Percentiles rank a stretch among this genome's conserved stretches.
Conservation (phyloP, 352 stramenopile genomes). For the Bremia lactucae region DNA sequence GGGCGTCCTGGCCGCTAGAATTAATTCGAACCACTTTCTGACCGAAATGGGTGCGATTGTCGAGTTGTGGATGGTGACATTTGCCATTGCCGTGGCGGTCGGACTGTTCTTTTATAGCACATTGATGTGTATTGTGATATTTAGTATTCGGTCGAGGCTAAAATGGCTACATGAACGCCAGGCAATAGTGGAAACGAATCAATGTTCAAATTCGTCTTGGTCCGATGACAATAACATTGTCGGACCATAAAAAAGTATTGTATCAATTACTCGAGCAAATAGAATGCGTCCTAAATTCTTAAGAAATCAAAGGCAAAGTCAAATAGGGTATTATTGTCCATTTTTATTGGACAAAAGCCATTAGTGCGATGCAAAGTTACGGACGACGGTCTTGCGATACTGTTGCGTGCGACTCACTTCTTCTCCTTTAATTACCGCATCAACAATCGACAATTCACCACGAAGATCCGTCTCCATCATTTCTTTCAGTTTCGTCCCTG, state of each 20-base stretch:
- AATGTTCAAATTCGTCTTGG: too few species aligned
- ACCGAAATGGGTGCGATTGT: conserved; percentile 20
- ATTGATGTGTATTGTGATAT: conserved; percentile 28
- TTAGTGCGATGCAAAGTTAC: conserved; percentile 61
- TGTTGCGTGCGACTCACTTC: conserved; percentile 52
- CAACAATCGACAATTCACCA: conserved; percentile 67
- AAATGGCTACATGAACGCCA: conserved; percentile 6
- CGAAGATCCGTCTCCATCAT: conserved; percentile 82
- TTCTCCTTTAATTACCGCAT: conserved; percentile 49
- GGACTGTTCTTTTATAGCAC: conserved; percentile 39
- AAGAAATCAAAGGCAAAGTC: too few species aligned
- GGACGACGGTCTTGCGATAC: conserved; percentile 69
- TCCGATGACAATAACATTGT: too few species aligned
- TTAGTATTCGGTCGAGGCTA: conserved; percentile 33
- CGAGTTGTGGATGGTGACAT: conserved; percentile 38
- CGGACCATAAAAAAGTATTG: too few species aligned
- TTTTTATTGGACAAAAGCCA: too few species aligned
- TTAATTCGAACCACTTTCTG: conserved; percentile 30
- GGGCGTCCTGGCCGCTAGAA: conserved; percentile 25
- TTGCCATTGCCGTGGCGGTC: conserved; percentile 28
- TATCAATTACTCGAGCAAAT: too few species aligned
- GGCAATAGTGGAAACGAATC: too few species aligned
- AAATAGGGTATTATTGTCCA: too few species aligned
- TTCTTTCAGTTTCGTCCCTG: conserved; percentile 43
- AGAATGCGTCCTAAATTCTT: too few species aligned